Evolutionary conservation across 2,329 filamentous ascomycete species (phyloP).

Genomic region (Clonostachys rosea): DNA sequence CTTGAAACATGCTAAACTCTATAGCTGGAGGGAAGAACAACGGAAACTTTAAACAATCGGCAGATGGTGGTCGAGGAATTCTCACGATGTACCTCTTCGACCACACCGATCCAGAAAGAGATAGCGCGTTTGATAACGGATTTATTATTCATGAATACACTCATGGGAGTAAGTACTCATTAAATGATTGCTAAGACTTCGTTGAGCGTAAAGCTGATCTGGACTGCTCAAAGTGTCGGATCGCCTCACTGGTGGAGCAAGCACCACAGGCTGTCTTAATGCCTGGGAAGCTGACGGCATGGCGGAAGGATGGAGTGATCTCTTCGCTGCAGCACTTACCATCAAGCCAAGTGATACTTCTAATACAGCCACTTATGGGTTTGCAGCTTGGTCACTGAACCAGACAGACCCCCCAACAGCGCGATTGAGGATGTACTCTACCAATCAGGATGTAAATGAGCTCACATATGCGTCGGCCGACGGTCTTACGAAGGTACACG

Average conservation of each 20-base stretch:
- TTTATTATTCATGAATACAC: conserved; percentile 58
- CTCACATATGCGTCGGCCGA: conserved; percentile 42
- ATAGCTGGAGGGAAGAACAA: conserved; percentile 41
- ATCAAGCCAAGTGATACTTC: conserved; percentile 40
- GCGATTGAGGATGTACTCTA: conserved; percentile 46
- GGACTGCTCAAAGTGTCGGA: conserved; percentile 31
- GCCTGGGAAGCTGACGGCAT: conserved; percentile 47
- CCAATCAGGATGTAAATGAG: conserved; percentile 42
- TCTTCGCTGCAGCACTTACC: conserved; percentile 57
- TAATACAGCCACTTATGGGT: conserved; percentile 29
- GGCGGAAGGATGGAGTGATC: conserved; percentile 60
- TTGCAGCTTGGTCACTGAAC: conserved; percentile 39
- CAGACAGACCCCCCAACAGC: conserved; percentile 34
- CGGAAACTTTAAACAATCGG: conserved; percentile 50
- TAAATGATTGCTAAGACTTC: conserved; percentile 8
- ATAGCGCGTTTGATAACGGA: conserved; percentile 52
- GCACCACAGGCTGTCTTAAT: conserved; percentile 43
- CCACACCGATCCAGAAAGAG: conserved; percentile 37
- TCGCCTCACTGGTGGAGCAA: conserved; percentile 53
- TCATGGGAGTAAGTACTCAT: conserved; percentile 31
- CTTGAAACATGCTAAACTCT: too few relatives aligned
- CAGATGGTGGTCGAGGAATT: conserved; percentile 42
- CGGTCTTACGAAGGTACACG: conserved; percentile 29
- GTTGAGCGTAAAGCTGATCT: too few relatives aligned
- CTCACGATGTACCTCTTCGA: conserved; percentile 59